A percentile compares a stretch with the other conserved stretches of the same genome.
Conservation (phyloP, 2,329 filamentous ascomycete species). For the Fusarium chlamydosporum region DNA sequence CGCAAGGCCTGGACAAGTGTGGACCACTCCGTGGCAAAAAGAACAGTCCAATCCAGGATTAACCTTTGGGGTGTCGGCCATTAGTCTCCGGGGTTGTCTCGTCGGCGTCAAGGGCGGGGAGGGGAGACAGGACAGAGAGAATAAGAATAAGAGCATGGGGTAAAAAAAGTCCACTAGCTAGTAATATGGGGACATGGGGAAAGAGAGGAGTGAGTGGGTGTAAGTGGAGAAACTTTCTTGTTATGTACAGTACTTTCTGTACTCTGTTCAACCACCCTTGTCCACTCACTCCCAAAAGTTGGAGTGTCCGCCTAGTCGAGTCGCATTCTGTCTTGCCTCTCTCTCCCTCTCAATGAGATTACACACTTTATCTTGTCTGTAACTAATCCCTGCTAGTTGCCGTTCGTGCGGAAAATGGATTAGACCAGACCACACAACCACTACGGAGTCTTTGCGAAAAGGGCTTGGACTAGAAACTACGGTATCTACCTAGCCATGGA, state of each 20-base stretch:
- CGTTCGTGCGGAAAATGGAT: slow-evolving; percentile 43
- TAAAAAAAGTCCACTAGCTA: slow-evolving; percentile 16
- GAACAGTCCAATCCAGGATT: neutral
- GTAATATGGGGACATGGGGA: slow-evolving; percentile 29
- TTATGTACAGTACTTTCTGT: neutral
- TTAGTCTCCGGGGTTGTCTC: slow-evolving; percentile 30
- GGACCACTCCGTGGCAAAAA: slow-evolving; percentile 24
- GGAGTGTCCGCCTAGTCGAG: slow-evolving; percentile 13
- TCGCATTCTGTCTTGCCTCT: slow-evolving; percentile 1
- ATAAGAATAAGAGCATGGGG: slow-evolving; percentile 28
- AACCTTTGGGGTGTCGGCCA: slow-evolving; percentile 41
- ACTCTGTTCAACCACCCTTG: slow-evolving; percentile 1
- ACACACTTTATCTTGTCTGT: slow-evolving; percentile 25
- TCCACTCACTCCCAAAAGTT: slow-evolving; percentile 11
- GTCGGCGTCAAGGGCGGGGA: slow-evolving; percentile 17
- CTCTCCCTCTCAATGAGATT: slow-evolving; percentile 17
- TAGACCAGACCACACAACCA: slow-evolving; percentile 5
- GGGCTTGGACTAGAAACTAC: slow-evolving; percentile 7
- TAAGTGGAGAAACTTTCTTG: slow-evolving; percentile 26
- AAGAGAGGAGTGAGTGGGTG: slow-evolving; percentile 23
- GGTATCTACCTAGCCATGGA: neutral
- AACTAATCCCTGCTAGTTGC: slow-evolving; percentile 42
- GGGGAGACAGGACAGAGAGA: neutral
- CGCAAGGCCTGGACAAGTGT: slow-evolving; percentile 29
- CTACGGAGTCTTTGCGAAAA: slow-evolving; percentile 39